These are phyloP conservation scores for Triadica sebifera DNA, from an alignment of 345 rosid species.

Conservation along the genomic window DNA sequence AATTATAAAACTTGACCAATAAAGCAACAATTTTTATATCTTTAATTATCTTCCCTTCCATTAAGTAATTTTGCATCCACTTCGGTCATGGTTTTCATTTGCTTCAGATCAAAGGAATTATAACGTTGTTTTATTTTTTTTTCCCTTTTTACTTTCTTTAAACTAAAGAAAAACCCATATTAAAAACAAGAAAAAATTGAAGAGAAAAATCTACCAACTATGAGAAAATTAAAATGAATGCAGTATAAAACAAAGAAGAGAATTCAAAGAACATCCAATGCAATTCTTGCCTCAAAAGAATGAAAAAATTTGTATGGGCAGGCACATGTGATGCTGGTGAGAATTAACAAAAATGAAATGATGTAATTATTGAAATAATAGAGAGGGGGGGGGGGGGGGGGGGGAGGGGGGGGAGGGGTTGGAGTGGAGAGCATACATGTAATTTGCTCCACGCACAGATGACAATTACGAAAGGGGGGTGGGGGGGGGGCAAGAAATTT, in stretches of 20 bases:
- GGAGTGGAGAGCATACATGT: not conserved
- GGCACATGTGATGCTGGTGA: constrained; percentile 54
- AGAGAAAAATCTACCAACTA: not conserved
- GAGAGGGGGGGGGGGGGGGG: constrained; percentile 15
- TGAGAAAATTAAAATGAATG: not conserved
- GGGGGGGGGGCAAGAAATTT: not conserved
- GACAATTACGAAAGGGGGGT: not conserved
- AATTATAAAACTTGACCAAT: no score
- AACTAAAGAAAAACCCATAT: not conserved
- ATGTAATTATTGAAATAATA: constrained; percentile 23
- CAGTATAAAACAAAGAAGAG: no score
- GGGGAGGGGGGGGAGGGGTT: constrained; percentile 14
- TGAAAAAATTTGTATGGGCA: constrained; percentile 30
- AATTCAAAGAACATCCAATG: no score
- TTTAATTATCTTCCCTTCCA: no score
- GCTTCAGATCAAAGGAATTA: no score
- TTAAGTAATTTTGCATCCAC: no score
- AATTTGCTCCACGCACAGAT: no score
- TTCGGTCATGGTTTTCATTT: no score
- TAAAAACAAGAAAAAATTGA: not conserved
- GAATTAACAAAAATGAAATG: constrained; percentile 25
- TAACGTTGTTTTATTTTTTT: no score
- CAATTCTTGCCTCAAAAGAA: constrained; percentile 7
- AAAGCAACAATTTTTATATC: no score
- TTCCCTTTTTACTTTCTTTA: not conserved